phyloP scores from a whole-genome alignment of 257 asterid species.

The Salvia hispanica region DNA sequence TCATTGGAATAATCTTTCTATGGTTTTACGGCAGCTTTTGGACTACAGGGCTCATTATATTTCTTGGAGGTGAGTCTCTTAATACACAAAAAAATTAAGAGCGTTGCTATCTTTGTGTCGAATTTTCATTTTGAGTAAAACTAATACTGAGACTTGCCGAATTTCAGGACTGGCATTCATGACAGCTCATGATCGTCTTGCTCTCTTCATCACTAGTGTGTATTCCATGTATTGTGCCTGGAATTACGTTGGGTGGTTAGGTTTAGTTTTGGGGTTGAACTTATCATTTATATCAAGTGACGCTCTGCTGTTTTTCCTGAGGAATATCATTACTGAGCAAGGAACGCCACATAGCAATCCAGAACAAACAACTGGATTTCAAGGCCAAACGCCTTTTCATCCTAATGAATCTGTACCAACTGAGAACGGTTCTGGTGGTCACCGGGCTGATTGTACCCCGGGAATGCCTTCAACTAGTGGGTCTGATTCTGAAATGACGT shows the following conservation, averaged over 20 bases:
- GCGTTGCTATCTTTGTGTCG: constrained; percentile 1
- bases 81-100: constrained; percentile 14
- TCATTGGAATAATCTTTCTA: constrained; percentile 50
- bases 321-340: constrained; percentile 60
- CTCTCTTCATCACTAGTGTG: constrained; percentile 58
- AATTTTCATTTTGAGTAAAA: constrained; percentile 20
- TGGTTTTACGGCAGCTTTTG: constrained; percentile 95
- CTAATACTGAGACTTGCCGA: constrained; percentile 30
- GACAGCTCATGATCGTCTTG: constrained; percentile 63
- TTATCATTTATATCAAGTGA: constrained; percentile 88
- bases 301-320: constrained; percentile 64
- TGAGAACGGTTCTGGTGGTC: constrained; percentile 43
- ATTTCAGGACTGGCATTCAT: constrained; percentile 70
- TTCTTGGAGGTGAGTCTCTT: constrained; percentile 67
- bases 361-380: constrained; percentile 65
- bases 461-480: constrained; percentile 88
- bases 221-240: constrained; percentile 83
- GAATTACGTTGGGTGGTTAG: constrained; percentile 82
- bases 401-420: constrained; percentile 55
- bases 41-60: constrained; percentile 61
- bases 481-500: constrained; percentile 71
- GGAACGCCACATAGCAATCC: constrained; percentile 50
- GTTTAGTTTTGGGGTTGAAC: constrained; percentile 69
- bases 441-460: constrained; percentile 50
- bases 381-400: constrained; percentile 52